Evolutionary conservation across 306 rosid genomes (phyloP).

Genomic region (Amphicarpaea edgeworthii): DNA sequence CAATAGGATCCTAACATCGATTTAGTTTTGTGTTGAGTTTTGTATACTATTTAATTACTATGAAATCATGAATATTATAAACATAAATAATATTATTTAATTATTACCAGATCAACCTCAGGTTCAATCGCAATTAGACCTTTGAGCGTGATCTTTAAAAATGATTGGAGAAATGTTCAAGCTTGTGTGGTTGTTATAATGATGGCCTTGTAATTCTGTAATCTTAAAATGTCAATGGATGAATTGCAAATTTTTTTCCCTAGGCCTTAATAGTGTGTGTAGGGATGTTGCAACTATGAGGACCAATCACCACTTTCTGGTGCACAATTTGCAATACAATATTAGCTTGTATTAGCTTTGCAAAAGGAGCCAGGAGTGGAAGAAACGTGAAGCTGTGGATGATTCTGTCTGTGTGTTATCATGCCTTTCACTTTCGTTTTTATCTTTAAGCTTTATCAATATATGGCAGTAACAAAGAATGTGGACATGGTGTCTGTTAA

Average conservation of each 20-base stretch:
- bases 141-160: too few species aligned
- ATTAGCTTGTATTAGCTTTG: slow-evolving; percentile 2
- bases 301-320: not conserved
- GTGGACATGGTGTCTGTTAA: not conserved
- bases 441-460: not conserved
- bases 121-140: not conserved
- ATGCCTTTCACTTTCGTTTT: not conserved
- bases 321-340: not conserved
- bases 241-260: not conserved
- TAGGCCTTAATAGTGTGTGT: not conserved
- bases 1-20: too few species aligned
- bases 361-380: not conserved
- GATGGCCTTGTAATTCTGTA: not conserved
- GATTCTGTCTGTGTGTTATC: slow-evolving; percentile 18
- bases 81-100: not conserved
- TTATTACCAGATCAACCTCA: not conserved
- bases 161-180: not conserved
- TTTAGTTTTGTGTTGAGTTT: too few species aligned
- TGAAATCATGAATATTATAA: not conserved
- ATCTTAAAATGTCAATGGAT: slow-evolving; percentile 3
- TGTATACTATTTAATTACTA: not conserved
- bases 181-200: not conserved
- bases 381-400: not conserved
- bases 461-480: not conserved
- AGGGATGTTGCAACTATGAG: not conserved